Evolutionary conservation across 164 flowering plant genomes (phyloP).

Genomic region (Kingdonia uniflora): DNA sequence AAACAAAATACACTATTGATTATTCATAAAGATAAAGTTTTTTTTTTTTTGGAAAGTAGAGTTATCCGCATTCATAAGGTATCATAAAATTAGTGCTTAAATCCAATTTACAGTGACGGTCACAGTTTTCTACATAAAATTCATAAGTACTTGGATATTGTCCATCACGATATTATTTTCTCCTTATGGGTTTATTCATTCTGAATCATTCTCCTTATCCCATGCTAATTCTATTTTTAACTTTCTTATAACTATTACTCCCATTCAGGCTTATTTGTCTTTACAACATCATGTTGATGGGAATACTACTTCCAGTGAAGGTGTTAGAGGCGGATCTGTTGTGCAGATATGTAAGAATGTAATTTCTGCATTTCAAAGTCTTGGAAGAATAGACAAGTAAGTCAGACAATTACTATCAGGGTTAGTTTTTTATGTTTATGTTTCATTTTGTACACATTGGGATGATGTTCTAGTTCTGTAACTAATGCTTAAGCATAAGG

Average conservation of each 20-base stretch:
- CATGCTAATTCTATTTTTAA: neutral
- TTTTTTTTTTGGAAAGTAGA: too few relatives aligned
- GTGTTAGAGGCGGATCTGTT: constrained; percentile 21
- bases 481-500: too few relatives aligned
- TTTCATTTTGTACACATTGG: neutral
- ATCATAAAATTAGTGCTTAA: too few relatives aligned
- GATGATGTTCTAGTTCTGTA: too few relatives aligned
- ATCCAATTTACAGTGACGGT: too few relatives aligned
- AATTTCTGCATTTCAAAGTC: constrained; percentile 45
- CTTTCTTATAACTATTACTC: neutral
- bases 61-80: too few relatives aligned
- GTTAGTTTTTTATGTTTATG: neutral
- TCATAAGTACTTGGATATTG: neutral
- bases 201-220: too few relatives aligned
- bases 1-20: too few relatives aligned
- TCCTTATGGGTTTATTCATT: too few relatives aligned
- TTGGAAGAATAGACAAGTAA: constrained; percentile 41
- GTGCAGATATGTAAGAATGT: constrained; percentile 41
- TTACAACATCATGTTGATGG: constrained; percentile 11
- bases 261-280: constrained; percentile 21
- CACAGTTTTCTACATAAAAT: too few relatives aligned
- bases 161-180: neutral
- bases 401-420: constrained; percentile 9
- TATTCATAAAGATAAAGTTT: too few relatives aligned
- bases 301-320: constrained; percentile 13